Evolutionary conservation across 805 yeast genomes (phyloP).

Genomic region (Hyphopichia homilentoma): DNA sequence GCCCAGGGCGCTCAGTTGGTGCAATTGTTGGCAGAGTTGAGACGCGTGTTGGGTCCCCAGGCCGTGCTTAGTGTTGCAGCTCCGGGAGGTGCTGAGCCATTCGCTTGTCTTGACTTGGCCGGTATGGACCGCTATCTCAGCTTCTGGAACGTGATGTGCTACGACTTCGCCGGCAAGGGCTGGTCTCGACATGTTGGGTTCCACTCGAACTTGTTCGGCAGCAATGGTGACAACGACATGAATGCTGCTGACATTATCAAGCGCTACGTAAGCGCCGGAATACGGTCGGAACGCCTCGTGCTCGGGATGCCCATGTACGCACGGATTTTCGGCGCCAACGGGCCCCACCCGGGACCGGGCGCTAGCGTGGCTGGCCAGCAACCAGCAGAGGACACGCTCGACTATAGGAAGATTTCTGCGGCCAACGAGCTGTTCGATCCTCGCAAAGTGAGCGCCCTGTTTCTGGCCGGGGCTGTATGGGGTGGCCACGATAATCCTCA

Average conservation of each 20-base stretch:
- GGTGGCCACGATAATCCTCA: constrained; percentile 65
- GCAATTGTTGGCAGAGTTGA: constrained; percentile 37
- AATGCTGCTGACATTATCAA: constrained; percentile 49
- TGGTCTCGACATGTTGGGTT: constrained; percentile 64
- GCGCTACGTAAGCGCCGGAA: constrained; percentile 39
- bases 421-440: constrained; percentile 45
- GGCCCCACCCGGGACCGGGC: constrained; percentile 44
- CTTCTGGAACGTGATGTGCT: constrained; percentile 87
- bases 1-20: constrained; percentile 45
- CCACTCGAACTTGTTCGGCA: constrained; percentile 64
- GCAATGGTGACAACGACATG: constrained; percentile 35
- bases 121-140: constrained; percentile 58
- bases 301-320: constrained; percentile 93
- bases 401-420: constrained; percentile 54
- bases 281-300: constrained; percentile 50
- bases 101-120: constrained; percentile 39
- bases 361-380: constrained; percentile 25
- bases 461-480: constrained; percentile 51
- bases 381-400: constrained; percentile 39
- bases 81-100: constrained; percentile 57
- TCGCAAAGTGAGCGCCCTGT: constrained; percentile 45
- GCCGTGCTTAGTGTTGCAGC: constrained; percentile 68
- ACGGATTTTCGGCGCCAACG: constrained; percentile 28
- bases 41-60: constrained; percentile 34
- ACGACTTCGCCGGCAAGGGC: constrained; percentile 72